Evolutionary conservation across 352 stramenopile genomes (phyloP), one percentile per base, ranked within the genome.

Genomic region (Pythium plurisporium): DNA sequence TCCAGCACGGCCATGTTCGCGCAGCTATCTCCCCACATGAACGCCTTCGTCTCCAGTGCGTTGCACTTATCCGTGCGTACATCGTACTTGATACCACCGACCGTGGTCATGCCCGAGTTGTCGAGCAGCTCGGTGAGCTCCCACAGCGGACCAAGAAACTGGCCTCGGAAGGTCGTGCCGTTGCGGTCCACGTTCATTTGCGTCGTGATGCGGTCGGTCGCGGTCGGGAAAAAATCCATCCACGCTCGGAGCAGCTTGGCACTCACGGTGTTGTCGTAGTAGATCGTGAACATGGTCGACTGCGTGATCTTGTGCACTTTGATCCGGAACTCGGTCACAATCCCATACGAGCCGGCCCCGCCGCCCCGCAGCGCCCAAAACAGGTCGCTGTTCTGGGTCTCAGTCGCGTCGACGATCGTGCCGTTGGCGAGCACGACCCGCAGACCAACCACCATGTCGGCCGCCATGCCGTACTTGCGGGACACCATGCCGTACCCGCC

Each of bases 201-300:
- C 40, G 74, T 84, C n/a, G 74, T 84, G 34, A 84, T 45, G 52
- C 68, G 72, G 4, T 62, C 64, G 40, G 75, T 69, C 0, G 74
- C 71, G 0, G 59, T 77, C 0, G 66, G 67, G 53, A 84, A 84
- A 46, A 67, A 84, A 33, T 80, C 69, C 74, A 84, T 81, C 71
- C 71, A 84, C 36, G 63, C 40, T 15, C 69, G 69, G 22, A 84
- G 30, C 9, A 80, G 52, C 31, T 77, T 44, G 15, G 54, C 58
- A 14, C 56, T 70, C 22, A 73, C 65, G 0, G 69, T 67, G 4
- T 52, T 59, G 51, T 70, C 68, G 49, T 74, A 81, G 27, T 73
- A 64, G 41, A 79, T 63, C 19, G 45, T 75, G 60, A 84, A 84
- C 20, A 84, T 52, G 10, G 71, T 69, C 19, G 74, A 70, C 38